phyloP scores from a whole-genome alignment of 345 rosid species.

The Sapria himalayana region DNA sequence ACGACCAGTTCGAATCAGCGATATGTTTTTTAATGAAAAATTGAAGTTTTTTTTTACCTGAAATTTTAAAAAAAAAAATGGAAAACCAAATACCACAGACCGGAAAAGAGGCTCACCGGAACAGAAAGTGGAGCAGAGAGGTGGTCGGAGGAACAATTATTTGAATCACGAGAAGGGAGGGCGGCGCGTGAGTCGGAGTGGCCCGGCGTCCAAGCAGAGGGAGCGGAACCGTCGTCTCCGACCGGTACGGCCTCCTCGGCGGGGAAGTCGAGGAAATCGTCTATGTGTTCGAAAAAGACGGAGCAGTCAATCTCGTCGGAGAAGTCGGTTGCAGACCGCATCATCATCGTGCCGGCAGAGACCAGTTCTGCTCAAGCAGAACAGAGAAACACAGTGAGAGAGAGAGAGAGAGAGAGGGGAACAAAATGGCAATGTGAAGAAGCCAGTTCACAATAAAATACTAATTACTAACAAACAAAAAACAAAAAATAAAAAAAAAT shows the following conservation, averaged over 20 bases:
- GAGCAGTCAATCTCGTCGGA: conserved; percentile 79
- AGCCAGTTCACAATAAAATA: too few relatives aligned
- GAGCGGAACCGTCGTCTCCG: conserved; percentile 19
- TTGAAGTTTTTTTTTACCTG: too few relatives aligned
- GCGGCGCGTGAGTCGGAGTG: conserved; percentile 39
- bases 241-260: conserved; percentile 25
- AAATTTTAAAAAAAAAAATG: conserved; percentile 3
- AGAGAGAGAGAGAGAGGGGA: neutral
- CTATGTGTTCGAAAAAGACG: conserved; percentile 88
- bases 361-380: too few relatives aligned
- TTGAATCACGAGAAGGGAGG: conserved; percentile 45
- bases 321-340: conserved; percentile 47
- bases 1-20: too few relatives aligned
- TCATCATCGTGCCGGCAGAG: too few relatives aligned
- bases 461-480: too few relatives aligned
- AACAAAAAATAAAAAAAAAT: too few relatives aligned
- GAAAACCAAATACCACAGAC: conserved; percentile 7
- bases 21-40: too few relatives aligned
- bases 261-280: conserved; percentile 72
- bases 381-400: conserved; percentile 3
- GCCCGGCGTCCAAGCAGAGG: conserved; percentile 48
- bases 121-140: conserved; percentile 68
- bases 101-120: conserved; percentile 32
- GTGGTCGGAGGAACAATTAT: conserved; percentile 30
- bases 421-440: too few relatives aligned